These are phyloP conservation scores for Alternaria brassicae DNA, from an alignment of 2,329 filamentous ascomycete genomes.

Conservation along the genomic window DNA sequence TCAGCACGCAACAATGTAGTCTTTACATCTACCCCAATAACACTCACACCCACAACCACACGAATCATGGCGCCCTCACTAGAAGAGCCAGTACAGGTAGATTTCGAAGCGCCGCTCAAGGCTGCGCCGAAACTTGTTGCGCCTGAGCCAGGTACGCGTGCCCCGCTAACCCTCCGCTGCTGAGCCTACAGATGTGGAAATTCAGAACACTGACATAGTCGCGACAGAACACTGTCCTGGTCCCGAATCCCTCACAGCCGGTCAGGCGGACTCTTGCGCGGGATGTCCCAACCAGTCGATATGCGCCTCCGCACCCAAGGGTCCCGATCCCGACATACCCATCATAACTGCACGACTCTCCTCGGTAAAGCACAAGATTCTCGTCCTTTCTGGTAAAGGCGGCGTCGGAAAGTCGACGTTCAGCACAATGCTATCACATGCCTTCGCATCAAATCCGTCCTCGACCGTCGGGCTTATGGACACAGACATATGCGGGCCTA, in stretches of 20 bases:
- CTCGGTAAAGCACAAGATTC: slow-evolving; percentile 86
- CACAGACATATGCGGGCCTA: slow-evolving; percentile 95
- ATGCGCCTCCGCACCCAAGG: slow-evolving; percentile 92
- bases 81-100: slow-evolving; percentile 72
- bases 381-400: slow-evolving; percentile 92
- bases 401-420: slow-evolving; percentile 98
- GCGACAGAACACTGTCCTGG: slow-evolving; percentile 85
- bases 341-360: slow-evolving; percentile 83
- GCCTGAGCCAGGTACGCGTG: slow-evolving; percentile 74
- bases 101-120: slow-evolving; percentile 78
- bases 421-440: slow-evolving; percentile 84
- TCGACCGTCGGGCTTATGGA: slow-evolving; percentile 94
- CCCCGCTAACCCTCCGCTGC: slow-evolving; percentile 52
- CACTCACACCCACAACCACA: slow-evolving; percentile 11
- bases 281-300: slow-evolving; percentile 96
- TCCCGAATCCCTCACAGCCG: slow-evolving; percentile 75
- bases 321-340: slow-evolving; percentile 92
- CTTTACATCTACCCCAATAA: slow-evolving; percentile 13
- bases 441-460: slow-evolving; percentile 81
- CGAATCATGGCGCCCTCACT: slow-evolving; percentile 78
- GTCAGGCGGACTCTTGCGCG: slow-evolving; percentile 80
- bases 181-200: neutral
- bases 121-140: slow-evolving; percentile 85
- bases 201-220: slow-evolving; percentile 3
- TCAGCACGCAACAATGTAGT: slow-evolving; percentile 31